Evolutionary conservation across 225 moss, liverwort and hornwort species (phyloP), one percentile per base, ranked within the genome.

Genomic region (Pseudoscleropodium purum): DNA sequence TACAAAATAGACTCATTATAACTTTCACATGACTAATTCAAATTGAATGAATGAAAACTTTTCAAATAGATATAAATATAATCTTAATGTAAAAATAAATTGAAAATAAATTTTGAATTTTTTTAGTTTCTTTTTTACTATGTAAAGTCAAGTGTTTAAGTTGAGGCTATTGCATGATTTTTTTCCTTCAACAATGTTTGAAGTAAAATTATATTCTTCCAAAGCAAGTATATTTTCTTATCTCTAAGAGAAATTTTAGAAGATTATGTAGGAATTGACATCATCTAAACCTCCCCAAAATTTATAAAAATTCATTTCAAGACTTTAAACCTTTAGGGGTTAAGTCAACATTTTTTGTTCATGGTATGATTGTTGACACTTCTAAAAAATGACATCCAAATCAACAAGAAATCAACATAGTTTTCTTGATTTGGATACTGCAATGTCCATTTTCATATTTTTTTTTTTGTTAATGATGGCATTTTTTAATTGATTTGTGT

Each of bases 281-380:
- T 7, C 6, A 68, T 37, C 12, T 0, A 4, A 39, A 24, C 7
- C 0, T 70, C 0, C 1, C 70, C 25, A 70, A 25, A 39, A 25
- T 34, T 41, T 5, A 41, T 72, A 41, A 41, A 72, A 26, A 26
- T 1, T 27, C 43, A 26, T 43, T 41, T 9, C 3, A 70, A 43
- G 27, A 27, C 9, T 41, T 72, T 72, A 5, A 41, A 72, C 41
- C 9, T 72, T 14, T 15, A 26, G 5, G 8, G 1, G 1, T 24
- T 15, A 43, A 27, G 3, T 45, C 29, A 45, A 29, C 4, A 9
- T 26, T 43, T 43, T 25, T 29, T 45, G 3, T 29, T 74, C 3
- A 10, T 15, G 2, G 6, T 41, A 15, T 39, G 9, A 24, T 70
- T 70, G 24, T 70, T 39, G 39, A 24, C 45, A 45, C 45, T 45